Conservation (phyloP, 140 eudicot genomes). For the Ambrosia hybrid region DNA sequence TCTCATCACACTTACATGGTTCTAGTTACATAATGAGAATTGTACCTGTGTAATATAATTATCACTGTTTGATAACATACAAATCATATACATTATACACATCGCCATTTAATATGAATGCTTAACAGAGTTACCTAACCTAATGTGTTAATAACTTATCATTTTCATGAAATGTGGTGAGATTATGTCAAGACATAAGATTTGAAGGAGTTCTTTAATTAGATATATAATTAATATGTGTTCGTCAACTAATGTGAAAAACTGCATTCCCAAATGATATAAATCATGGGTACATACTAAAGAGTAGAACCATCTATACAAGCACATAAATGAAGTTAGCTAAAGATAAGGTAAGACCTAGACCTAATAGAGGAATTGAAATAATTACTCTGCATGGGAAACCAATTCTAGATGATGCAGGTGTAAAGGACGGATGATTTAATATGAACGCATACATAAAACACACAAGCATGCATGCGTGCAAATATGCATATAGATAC, state of each 20-base stretch:
- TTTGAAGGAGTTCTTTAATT: neutral
- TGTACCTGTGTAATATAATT: neutral
- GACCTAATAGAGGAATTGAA: too few relatives aligned
- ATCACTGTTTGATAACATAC: neutral
- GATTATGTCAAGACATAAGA: neutral
- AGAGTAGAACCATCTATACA: constrained; percentile 4
- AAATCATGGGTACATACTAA: neutral
- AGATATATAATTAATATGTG: neutral
- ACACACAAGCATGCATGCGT: neutral
- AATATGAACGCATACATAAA: neutral
- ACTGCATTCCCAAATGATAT: too few relatives aligned
- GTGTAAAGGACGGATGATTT: neutral
- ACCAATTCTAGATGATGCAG: neutral
- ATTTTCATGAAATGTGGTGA: constrained; percentile 9
- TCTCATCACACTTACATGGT: constrained; percentile 5
- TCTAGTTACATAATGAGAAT: neutral
- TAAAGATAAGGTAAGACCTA: neutral
- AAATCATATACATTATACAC: neutral
- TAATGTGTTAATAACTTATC: neutral
- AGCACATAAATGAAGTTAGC: neutral
- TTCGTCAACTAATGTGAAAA: too few relatives aligned
- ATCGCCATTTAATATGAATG: neutral
- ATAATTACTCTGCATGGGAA: neutral
- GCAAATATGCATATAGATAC: neutral
- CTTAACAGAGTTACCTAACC: constrained; percentile 6